Evolutionary conservation across 495 filamentous ascomycete species (phyloP), one percentile per base, ranked within the genome.

Genomic region (Penicillium bialowiezense): DNA sequence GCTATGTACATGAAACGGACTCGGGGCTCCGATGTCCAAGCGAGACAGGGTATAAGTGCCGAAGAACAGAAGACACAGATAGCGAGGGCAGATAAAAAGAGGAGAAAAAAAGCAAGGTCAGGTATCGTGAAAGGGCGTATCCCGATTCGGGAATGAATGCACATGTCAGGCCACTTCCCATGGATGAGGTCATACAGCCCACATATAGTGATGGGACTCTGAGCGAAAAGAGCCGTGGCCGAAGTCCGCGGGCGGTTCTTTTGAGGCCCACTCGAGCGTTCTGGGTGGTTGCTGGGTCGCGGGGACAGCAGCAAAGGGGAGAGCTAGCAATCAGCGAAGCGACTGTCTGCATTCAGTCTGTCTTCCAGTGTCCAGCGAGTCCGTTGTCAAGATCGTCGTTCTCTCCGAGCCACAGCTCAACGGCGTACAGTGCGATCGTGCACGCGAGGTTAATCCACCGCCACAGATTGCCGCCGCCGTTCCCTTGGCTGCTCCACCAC

Each of bases 401-500:
- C 37, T 88, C 85, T 0, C 90, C 88, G 2, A 97, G 74, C 56
- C 87, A 89, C 24, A 97, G 68, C 69, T 97, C 92, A 36, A 97
- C 73, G 1, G 90, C 86, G 63, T 97, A 98, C 18, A 97, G 63
- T 6, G 78, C 79, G 85, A 96, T 95, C 0, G 91, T 96, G 36
- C 81, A 83, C 14, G 81, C 86, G 39, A 97, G 72, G 59, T 98
- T 98, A 48, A 95, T 77, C 93, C 93, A 97, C 23, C 90, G 78
- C 89, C 89, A 95, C 2, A 90, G 73, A 58, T 93, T 92, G 1
- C 89, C 87, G 8, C 89, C 90, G 12, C 83, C 81, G 46, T 86
- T 85, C 14, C 85, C 88, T 58, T 91, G 86, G 21, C 68, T 83
- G 29, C 82, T 91, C 89, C 89, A 96, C 81, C 89, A 95, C 52